Conservation (phyloP, 2,329 filamentous ascomycete genomes). For the Colletotrichum sp. region DNA sequence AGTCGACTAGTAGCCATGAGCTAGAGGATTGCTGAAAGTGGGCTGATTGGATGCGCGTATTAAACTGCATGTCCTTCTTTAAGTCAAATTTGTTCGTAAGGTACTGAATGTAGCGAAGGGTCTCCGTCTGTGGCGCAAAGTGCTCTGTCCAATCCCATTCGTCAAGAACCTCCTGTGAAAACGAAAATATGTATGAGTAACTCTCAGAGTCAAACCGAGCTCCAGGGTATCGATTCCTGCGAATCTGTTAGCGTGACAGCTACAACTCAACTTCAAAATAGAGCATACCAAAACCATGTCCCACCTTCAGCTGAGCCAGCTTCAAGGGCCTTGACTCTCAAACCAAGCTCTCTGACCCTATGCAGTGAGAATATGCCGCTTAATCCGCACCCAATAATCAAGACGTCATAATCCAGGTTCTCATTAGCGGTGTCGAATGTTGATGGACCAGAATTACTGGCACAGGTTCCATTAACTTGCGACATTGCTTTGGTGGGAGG, state of each 20-base stretch:
- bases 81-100: conserved; percentile 40
- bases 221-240: conserved; percentile 46
- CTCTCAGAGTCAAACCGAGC: conserved; percentile 52
- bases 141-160: conserved; percentile 45
- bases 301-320: conserved; percentile 45
- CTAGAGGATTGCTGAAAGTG: conserved; percentile 27
- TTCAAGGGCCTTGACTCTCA: conserved; percentile 42
- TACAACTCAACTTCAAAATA: neutral
- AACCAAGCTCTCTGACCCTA: conserved; percentile 42
- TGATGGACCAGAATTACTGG: neutral
- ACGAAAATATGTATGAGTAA: conserved; percentile 49
- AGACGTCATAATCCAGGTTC: conserved; percentile 36
- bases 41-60: conserved; percentile 33
- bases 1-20: conserved; percentile 32
- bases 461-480: neutral
- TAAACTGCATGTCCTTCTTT: conserved; percentile 34
- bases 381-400: conserved; percentile 44
- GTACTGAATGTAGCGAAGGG: conserved; percentile 42
- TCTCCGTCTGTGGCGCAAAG: conserved; percentile 38
- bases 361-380: conserved; percentile 46
- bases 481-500: neutral
- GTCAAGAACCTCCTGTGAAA: conserved; percentile 43
- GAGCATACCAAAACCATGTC: conserved; percentile 47
- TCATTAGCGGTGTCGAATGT: conserved; percentile 10
- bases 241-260: neutral